Conservation (phyloP, 495 filamentous ascomycete species). For the Neurospora sublineolata region DNA sequence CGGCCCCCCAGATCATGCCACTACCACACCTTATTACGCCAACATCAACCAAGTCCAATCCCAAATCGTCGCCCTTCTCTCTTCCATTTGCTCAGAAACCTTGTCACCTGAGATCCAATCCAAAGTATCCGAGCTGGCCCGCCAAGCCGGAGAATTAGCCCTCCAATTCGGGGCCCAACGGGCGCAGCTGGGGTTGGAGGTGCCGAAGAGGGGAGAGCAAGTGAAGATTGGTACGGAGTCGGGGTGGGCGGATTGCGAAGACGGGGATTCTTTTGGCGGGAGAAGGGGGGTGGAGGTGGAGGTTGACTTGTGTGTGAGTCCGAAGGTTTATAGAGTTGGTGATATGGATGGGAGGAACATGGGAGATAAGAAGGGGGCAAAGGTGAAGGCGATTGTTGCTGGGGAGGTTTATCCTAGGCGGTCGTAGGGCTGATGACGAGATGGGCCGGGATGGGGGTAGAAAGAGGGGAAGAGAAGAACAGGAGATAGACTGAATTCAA, state of each 20-base stretch:
- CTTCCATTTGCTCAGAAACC: neutral
- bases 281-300: neutral
- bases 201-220: conserved; percentile 3
- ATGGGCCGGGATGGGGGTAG: neutral
- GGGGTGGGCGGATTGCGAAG: conserved; percentile 13
- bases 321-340: conserved; percentile 14
- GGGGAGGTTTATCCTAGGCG: conserved; percentile 15
- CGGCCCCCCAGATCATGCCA: neutral
- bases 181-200: conserved; percentile 7
- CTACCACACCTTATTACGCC: neutral
- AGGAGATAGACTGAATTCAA: neutral
- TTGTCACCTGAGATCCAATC: conserved; percentile 6
- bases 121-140: conserved; percentile 5
- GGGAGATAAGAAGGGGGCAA: conserved; percentile 1
- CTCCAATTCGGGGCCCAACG: conserved; percentile 18
- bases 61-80: conserved; percentile 3
- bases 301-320: conserved; percentile 15
- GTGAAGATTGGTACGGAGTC: conserved; percentile 13
- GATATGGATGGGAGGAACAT: conserved; percentile 10
- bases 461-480: neutral
- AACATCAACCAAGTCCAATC: conserved; percentile 5
- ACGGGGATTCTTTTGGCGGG: conserved; percentile 4
- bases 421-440: neutral
- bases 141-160: conserved; percentile 12
- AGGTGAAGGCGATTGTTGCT: conserved; percentile 6